Evolutionary conservation across 805 yeast genomes (phyloP), one percentile per base, ranked within the genome.

Genomic region (Suhomyces prunicola): DNA sequence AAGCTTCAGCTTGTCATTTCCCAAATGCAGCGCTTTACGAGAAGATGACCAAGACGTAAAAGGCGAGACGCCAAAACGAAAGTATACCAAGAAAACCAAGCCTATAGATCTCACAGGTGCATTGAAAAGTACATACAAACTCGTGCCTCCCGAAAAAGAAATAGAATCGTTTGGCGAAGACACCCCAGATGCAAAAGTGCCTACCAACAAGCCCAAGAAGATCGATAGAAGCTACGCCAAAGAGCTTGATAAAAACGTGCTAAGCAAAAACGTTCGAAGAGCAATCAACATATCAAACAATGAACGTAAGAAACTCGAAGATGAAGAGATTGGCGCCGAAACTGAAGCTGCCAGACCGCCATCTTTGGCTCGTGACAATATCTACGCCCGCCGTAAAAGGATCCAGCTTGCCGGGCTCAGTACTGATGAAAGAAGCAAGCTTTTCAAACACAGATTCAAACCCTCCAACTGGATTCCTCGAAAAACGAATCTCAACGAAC

Each of bases 91-190:
- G 39, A 56, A 53, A 29, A 41, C 47, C 22, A 53, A 53, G 35
- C 47, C 50, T 15, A 47, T 56, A 13, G 59, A 56, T 42, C 48
- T 57, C 7, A 52, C 53, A 5, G 45, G 52, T 9, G 60, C 58
- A 9, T 44, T 57, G 26, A 53, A 51, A 46, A 45, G 46, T 9
- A 44, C 57, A 5, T 49, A 53, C 9, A 44, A 46, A 22, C 35
- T 57, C 6, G 45, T 53, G 44, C 44, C 51, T n/a, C 50, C 52
- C 15, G 51, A 50, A 22, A 45, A 44, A 44, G 50, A 46, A 24
- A 49, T 46, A 5, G 53, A 49, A 10, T 17, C 36, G 4, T 44
- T 51, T 8, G 41, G 46, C 12, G 49, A 29, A 31, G 58, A 55
- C 9, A 12, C n/a, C 13, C 52, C 51, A 7, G 45, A 35, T 13